Percentiles rank a stretch among this genome's conserved stretches.
Conservation (phyloP, 129 eudicot species). For the sunflower (Helianthus annuus) region DNA sequence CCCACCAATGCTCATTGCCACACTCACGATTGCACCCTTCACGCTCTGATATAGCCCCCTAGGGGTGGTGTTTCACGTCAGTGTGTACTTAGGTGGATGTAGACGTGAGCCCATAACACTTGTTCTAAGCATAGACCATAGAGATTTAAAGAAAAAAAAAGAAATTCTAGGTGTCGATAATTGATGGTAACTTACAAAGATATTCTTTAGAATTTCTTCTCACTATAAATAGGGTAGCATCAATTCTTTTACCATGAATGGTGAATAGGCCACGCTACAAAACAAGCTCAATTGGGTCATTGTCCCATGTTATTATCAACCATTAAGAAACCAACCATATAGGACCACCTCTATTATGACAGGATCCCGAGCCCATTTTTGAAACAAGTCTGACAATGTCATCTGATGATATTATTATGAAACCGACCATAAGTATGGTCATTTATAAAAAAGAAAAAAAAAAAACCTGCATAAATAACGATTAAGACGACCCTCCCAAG, state of each 20-base stretch:
- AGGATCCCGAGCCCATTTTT: not conserved
- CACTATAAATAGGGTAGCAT: not conserved
- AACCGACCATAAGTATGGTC: constrained; percentile 1
- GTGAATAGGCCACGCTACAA: constrained; percentile 1
- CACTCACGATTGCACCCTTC: too few relatives aligned
- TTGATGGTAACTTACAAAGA: not conserved
- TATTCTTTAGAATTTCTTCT: not conserved
- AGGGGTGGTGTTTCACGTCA: too few relatives aligned
- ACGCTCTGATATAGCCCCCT: too few relatives aligned
- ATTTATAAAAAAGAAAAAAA: too few relatives aligned
- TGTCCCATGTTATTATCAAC: not conserved
- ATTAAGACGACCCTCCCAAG: too few relatives aligned
- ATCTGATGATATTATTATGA: not conserved
- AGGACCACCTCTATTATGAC: not conserved
- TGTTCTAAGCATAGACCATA: too few relatives aligned
- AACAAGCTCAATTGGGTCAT: not conserved
- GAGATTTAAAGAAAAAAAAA: not conserved
- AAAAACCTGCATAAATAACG: too few relatives aligned
- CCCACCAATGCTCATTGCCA: too few relatives aligned
- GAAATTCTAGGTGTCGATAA: not conserved
- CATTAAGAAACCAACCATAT: not conserved
- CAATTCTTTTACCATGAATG: not conserved
- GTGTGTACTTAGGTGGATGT: too few relatives aligned
- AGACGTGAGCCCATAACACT: too few relatives aligned
- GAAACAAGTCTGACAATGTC: not conserved